These are phyloP conservation scores for Didymella keratinophila DNA, from an alignment of 2,329 filamentous ascomycete genomes.

Conservation along the genomic window DNA sequence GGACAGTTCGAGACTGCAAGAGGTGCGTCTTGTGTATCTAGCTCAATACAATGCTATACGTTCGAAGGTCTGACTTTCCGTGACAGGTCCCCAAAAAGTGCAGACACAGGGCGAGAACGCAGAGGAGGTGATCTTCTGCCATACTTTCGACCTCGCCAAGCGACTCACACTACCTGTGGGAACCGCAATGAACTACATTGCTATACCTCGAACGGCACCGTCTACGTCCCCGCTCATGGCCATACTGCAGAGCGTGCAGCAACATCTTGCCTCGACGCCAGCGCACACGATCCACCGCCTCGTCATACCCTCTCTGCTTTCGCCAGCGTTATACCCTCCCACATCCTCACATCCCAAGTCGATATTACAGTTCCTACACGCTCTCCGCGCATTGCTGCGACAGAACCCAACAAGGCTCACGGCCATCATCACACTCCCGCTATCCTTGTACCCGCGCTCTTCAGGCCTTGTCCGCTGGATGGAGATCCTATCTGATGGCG, in stretches of 20 bases:
- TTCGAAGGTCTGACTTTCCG: slow-evolving; percentile 26
- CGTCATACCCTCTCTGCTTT: slow-evolving; percentile 83
- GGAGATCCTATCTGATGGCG: slow-evolving; percentile 83
- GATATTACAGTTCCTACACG: slow-evolving; percentile 82
- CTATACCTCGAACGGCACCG: slow-evolving; percentile 65
- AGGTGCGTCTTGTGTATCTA: slow-evolving; percentile 62
- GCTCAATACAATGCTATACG: slow-evolving; percentile 22
- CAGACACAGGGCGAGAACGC: slow-evolving; percentile 54
- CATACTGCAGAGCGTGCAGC: slow-evolving; percentile 70
- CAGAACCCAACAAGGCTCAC: slow-evolving; percentile 71
- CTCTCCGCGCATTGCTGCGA: slow-evolving; percentile 76
- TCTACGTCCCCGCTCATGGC: slow-evolving; percentile 65
- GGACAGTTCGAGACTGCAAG: slow-evolving; percentile 72
- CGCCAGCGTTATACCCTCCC: slow-evolving; percentile 82
- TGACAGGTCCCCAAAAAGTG: slow-evolving; percentile 25
- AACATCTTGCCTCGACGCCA: slow-evolving; percentile 58
- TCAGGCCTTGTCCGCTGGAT: slow-evolving; percentile 84
- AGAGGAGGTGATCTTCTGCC: slow-evolving; percentile 59
- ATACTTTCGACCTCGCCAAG: slow-evolving; percentile 62
- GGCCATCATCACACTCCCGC: slow-evolving; percentile 77
- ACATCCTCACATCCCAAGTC: slow-evolving; percentile 73
- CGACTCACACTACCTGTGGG: slow-evolving; percentile 54
- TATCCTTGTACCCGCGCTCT: slow-evolving; percentile 78
- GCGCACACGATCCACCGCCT: slow-evolving; percentile 76
- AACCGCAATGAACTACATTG: slow-evolving; percentile 55